Evolutionary conservation across 1,284 basidiomycete species (phyloP).

Genomic region (Fomitiporia mediterranea): DNA sequence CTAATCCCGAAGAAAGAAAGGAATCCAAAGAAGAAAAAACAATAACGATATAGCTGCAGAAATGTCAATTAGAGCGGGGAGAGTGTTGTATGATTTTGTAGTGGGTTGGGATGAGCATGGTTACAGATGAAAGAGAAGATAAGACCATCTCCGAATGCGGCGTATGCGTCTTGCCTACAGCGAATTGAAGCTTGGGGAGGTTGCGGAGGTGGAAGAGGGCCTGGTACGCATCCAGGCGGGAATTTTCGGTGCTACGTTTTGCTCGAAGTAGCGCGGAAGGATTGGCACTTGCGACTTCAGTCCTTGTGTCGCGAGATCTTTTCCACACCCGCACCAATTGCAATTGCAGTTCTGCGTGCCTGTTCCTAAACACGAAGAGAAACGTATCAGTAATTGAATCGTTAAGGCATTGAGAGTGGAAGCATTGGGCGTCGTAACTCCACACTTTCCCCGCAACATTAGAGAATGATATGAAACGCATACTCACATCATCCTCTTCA

Average conservation of each 20-base stretch:
- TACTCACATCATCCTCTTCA: conserved; percentile 32
- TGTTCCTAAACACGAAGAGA: conserved; percentile 34
- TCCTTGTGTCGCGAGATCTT: conserved; percentile 62
- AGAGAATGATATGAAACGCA: conserved; percentile 1
- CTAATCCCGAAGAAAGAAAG: too few species aligned
- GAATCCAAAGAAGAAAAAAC: too few species aligned
- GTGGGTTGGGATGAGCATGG: neutral
- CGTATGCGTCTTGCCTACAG: too few species aligned
- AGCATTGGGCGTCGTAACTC: neutral
- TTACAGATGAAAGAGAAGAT: too few species aligned
- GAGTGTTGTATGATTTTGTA: neutral
- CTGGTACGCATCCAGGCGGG: too few species aligned
- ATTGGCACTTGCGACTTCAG: conserved; percentile 7
- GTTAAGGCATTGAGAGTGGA: neutral
- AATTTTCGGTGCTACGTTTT: too few species aligned
- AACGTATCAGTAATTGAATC: conserved; percentile 23
- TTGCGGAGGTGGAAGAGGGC: too few species aligned
- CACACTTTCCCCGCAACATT: neutral
- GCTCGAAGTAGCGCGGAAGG: too few species aligned
- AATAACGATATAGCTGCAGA: neutral
- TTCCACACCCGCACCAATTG: conserved; percentile 62
- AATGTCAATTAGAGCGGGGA: neutral
- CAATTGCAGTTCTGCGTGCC: conserved; percentile 38
- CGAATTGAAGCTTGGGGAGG: too few species aligned
- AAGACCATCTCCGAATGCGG: too few species aligned